A percentile compares a stretch with the other conserved stretches of the same genome.
phyloP scores from a whole-genome alignment of 257 asterid species.

The Capsicum baccatum region DNA sequence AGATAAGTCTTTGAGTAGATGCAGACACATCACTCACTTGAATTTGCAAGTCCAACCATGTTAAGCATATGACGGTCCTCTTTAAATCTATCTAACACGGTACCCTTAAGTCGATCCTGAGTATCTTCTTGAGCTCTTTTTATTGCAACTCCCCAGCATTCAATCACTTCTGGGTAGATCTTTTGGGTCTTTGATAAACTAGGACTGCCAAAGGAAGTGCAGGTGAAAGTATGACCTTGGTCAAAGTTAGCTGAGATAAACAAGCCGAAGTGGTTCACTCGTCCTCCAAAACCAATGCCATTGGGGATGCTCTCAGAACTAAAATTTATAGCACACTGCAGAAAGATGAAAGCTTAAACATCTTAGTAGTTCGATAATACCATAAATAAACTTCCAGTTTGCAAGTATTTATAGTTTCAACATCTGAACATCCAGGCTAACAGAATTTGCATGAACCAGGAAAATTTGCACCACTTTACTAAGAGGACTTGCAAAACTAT shows the following conservation, averaged over 20 bases:
- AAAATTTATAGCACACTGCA: slow-evolving; percentile 90
- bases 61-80: slow-evolving; percentile 94
- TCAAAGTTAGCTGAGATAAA: slow-evolving; percentile 85
- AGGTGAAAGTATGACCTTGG: slow-evolving; percentile 72
- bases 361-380: not conserved
- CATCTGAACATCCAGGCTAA: slow-evolving; percentile 16
- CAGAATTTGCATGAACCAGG: not conserved
- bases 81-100: slow-evolving; percentile 81
- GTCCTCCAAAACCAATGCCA: slow-evolving; percentile 96
- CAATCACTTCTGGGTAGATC: slow-evolving; percentile 70
- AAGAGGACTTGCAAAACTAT: not conserved
- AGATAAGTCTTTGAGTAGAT: not conserved
- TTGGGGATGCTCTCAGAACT: slow-evolving; percentile 93
- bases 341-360: slow-evolving; percentile 26
- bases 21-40: slow-evolving; percentile 54
- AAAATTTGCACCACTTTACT: not conserved
- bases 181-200: slow-evolving; percentile 56
- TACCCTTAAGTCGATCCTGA: slow-evolving; percentile 53
- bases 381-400: not conserved
- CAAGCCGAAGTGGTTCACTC: slow-evolving; percentile 68
- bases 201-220: slow-evolving; percentile 86
- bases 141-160: slow-evolving; percentile 77
- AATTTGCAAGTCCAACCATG: slow-evolving; percentile 89
- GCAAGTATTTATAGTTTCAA: slow-evolving; percentile 18
- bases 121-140: slow-evolving; percentile 52